Evolutionary conservation across 352 stramenopile species (phyloP).

Genomic region (Phytophthora fragariae): DNA sequence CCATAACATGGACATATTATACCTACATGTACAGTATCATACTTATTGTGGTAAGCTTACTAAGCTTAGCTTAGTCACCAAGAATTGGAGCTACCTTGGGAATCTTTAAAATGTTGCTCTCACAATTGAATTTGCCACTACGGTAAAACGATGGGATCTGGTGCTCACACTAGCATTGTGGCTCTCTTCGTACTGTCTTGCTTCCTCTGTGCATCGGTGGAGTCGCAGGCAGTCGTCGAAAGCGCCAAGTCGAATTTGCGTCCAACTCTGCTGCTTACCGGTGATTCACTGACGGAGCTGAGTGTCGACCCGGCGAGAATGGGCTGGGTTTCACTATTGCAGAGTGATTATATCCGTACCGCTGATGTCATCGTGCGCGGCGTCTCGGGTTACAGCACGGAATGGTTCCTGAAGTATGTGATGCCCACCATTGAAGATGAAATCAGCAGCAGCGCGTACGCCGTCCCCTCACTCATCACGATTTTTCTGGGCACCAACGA

Average conservation of each 20-base stretch:
- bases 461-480: conserved; percentile 44
- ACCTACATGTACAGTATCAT: no score
- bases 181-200: no score
- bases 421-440: conserved; percentile 45
- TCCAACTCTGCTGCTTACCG: not conserved
- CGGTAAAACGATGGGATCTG: no score
- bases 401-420: conserved; percentile 46
- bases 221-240: not conserved
- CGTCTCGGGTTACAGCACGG: conserved; percentile 49
- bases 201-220: not conserved
- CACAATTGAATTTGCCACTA: no score
- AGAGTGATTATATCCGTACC: not conserved
- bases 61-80: no score
- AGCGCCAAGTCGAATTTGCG: not conserved
- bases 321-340: not conserved
- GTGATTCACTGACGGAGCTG: not conserved
- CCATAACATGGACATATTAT: no score
- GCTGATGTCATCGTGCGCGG: conserved; percentile 44
- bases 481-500: conserved; percentile 70
- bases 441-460: conserved; percentile 24
- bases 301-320: not conserved
- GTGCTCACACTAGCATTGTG: no score
- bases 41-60: no score
- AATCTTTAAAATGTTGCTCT: no score
- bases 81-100: no score